These are phyloP conservation scores for Ganoderma meredithae DNA, from an alignment of 1,284 basidiomycete species.

Conservation along the genomic window DNA sequence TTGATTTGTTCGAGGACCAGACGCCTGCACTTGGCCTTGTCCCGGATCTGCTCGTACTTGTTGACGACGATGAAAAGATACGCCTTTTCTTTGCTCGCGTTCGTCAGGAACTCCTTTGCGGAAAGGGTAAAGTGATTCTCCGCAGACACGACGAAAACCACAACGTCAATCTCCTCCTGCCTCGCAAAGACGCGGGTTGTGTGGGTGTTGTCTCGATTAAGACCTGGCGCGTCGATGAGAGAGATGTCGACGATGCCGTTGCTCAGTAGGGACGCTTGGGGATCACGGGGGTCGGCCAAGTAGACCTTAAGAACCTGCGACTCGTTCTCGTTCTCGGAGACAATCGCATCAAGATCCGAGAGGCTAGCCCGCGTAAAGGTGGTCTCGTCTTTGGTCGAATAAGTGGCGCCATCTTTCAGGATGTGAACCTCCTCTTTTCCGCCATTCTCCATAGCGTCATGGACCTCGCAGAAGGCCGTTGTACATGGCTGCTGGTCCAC, in stretches of 20 bases:
- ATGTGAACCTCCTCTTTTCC: conserved; percentile 88
- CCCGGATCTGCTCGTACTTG: conserved; percentile 95
- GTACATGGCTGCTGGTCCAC: conserved; percentile 99
- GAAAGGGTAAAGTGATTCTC: conserved; percentile 99
- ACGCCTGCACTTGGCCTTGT: conserved; percentile 94
- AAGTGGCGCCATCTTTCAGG: conserved; percentile 72
- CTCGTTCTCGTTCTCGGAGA: conserved; percentile 79
- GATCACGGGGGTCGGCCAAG: conserved; percentile 76
- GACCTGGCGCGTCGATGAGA: conserved; percentile 97
- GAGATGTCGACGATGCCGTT: conserved; percentile 98
- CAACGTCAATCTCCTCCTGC: conserved; percentile 98
- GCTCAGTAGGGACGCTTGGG: conserved; percentile 87
- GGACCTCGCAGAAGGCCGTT: conserved; percentile 96
- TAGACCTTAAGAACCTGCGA: conserved; percentile 86
- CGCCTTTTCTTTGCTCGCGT: conserved; percentile 96
- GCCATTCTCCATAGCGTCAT: conserved; percentile 87
- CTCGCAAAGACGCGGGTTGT: conserved; percentile 97
- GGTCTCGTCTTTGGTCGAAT: conserved; percentile 74
- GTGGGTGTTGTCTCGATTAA: conserved; percentile 95
- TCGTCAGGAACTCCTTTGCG: conserved; percentile 93
- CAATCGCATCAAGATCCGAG: conserved; percentile 81
- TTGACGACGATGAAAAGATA: conserved; percentile 99
- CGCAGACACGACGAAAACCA: conserved; percentile 98
- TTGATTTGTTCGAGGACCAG: conserved; percentile 95
- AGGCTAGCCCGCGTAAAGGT: conserved; percentile 81